Conservation (phyloP, 306 rosid genomes). For the Morella rubra region DNA sequence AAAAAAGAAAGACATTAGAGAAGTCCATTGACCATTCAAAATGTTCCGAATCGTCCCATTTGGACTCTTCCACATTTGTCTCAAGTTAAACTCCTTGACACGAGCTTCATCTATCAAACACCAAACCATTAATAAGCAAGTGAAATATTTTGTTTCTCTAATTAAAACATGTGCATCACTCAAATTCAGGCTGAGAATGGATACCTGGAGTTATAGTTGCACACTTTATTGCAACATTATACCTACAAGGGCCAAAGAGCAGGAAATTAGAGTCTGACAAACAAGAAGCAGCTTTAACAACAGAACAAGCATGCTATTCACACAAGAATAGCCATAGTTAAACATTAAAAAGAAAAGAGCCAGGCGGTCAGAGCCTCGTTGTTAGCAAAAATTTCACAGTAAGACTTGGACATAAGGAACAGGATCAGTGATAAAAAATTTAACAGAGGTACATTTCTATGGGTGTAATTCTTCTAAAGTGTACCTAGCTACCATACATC, state of each 20-base stretch:
- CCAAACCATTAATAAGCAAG: constrained; percentile 38
- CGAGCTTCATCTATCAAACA: constrained; percentile 86
- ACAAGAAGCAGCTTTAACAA: not conserved
- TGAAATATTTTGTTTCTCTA: not conserved
- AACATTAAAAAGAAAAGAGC: not conserved
- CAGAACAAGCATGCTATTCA: not conserved
- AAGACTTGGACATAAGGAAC: not conserved
- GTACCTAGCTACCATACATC: not conserved
- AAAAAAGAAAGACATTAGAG: constrained; percentile 2
- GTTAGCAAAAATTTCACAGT: not conserved
- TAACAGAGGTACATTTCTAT: not conserved
- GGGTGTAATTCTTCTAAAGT: not conserved
- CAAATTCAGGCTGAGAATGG: not conserved
- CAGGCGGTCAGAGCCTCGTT: not conserved
- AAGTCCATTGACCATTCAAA: constrained; percentile 67
- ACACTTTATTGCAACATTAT: constrained; percentile 96
- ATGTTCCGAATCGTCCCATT: constrained; percentile 97
- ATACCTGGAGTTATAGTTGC: constrained; percentile 98
- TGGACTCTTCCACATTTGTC: constrained; percentile 98
- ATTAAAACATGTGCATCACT: not conserved
- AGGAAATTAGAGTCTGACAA: not conserved
- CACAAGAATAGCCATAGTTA: not conserved
- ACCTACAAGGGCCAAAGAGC: constrained; percentile 42
- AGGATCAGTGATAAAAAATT: not conserved
- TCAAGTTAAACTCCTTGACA: constrained; percentile 78